These are phyloP conservation scores for Cavenderia fasciculata DNA, from an alignment of 78 protist genomes.

Conservation along the genomic window DNA sequence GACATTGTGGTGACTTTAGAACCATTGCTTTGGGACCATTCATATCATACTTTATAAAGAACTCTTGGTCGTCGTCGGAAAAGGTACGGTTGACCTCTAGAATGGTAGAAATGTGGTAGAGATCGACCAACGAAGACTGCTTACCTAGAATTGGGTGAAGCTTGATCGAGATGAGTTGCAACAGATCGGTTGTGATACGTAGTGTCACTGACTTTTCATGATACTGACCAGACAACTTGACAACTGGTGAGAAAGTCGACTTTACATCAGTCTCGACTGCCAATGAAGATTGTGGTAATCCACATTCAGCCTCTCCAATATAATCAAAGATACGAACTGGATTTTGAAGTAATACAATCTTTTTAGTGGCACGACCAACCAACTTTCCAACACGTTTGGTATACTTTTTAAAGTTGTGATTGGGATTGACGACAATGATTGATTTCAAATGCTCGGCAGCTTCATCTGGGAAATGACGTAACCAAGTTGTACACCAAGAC, in stretches of 20 bases:
- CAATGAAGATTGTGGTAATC: constrained; percentile 25
- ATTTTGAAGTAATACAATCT: constrained; percentile 15
- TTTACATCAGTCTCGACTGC: constrained; percentile 57
- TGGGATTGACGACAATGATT: constrained; percentile 21
- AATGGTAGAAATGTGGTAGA: constrained; percentile 31
- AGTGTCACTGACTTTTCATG: constrained; percentile 40
- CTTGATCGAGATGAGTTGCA: constrained; percentile 43
- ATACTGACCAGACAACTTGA: constrained; percentile 54
- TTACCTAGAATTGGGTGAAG: constrained; percentile 36
- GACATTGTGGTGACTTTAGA: neutral
- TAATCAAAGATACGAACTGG: constrained; percentile 23
- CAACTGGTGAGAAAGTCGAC: constrained; percentile 42
- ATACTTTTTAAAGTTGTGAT: constrained; percentile 33
- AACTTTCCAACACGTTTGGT: constrained; percentile 33
- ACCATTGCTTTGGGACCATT: constrained; percentile 35
- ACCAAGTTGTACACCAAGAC: constrained; percentile 58
- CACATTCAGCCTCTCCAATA: constrained; percentile 13
- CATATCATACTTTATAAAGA: constrained; percentile 44
- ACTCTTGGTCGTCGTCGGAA: constrained; percentile 27
- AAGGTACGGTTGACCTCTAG: constrained; percentile 5
- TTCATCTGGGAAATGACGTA: constrained; percentile 49
- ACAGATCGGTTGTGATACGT: neutral
- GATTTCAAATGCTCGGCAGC: constrained; percentile 2
- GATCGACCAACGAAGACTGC: constrained; percentile 18
- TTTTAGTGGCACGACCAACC: constrained; percentile 32